Evolutionary conservation across 176 grass and related monocot genomes (phyloP).

Genomic region (Hsuehochloa calcarea): DNA sequence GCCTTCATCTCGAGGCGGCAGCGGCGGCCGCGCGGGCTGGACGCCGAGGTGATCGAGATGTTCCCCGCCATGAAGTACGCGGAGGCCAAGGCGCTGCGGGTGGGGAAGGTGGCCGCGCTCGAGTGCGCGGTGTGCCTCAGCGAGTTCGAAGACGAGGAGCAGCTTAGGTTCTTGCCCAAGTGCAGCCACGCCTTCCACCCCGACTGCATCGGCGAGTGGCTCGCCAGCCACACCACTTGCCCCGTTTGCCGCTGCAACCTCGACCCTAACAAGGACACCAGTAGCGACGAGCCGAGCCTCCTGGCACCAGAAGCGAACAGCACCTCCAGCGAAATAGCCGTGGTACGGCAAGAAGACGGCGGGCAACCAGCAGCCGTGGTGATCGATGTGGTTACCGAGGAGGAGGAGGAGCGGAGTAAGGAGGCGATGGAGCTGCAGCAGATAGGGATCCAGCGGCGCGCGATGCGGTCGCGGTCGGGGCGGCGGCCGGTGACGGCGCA

Average conservation of each 20-base stretch:
- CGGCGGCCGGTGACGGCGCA: background rate
- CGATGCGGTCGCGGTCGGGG: conserved; percentile 48
- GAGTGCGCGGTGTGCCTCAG: conserved; percentile 81
- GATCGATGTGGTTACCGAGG: conserved; percentile 47
- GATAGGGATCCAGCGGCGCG: conserved; percentile 65
- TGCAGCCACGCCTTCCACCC: conserved; percentile 90
- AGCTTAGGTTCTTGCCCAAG: conserved; percentile 66
- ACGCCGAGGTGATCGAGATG: conserved; percentile 29
- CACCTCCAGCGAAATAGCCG: conserved; percentile 19
- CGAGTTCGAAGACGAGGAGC: conserved; percentile 76
- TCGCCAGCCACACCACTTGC: conserved; percentile 63
- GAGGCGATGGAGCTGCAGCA: conserved; percentile 60
- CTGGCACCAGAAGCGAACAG: conserved; percentile 20
- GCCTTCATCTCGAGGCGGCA: background rate
- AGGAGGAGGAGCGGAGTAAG: conserved; percentile 32
- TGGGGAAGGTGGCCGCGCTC: conserved; percentile 33
- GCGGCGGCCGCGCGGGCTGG: conserved; percentile 35
- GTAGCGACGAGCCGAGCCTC: conserved; percentile 23
- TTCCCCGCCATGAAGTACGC: conserved; percentile 64
- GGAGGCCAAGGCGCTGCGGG: conserved; percentile 44
- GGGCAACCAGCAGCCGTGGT: conserved; percentile 14
- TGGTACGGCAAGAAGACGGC: conserved; percentile 5
- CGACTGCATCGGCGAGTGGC: conserved; percentile 78
- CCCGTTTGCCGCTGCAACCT: conserved; percentile 71
- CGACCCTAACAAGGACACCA: conserved; percentile 28